Conservation (phyloP, 1,139 yeast species). For the Candida neerlandica region DNA sequence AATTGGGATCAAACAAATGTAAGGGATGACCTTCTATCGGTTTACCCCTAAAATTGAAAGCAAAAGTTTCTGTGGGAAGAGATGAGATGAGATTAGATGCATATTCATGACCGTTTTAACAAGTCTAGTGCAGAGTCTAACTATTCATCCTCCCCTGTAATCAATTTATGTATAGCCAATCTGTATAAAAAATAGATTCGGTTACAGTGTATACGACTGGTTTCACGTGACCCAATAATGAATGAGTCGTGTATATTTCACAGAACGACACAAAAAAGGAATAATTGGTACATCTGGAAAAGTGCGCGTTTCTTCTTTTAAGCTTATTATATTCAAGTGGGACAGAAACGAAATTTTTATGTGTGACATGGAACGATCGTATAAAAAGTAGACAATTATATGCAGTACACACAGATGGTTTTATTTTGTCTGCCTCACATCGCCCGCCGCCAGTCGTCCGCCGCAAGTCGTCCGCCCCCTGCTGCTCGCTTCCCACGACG, state of each 20-base stretch:
- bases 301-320: not conserved
- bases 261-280: not conserved
- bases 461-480: too few species aligned
- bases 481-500: too few species aligned
- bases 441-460: too few species aligned
- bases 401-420: not conserved
- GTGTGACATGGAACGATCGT: not conserved
- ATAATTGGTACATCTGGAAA: not conserved
- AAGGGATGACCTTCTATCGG: too few species aligned
- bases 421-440: not conserved
- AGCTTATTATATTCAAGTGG: too few species aligned
- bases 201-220: too few species aligned
- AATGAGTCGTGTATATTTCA: not conserved
- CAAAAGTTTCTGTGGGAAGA: too few species aligned
- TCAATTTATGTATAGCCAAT: too few species aligned
- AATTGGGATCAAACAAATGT: too few species aligned
- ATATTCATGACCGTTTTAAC: not conserved
- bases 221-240: not conserved
- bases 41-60: too few species aligned
- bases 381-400: not conserved
- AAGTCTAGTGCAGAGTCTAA: not conserved
- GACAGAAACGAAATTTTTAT: not conserved
- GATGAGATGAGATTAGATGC: not conserved
- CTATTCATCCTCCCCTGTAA: too few species aligned
- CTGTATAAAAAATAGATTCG: too few species aligned